These are phyloP conservation scores for Eucalyptus sp. DNA, from an alignment of 345 rosid genomes.

Conservation along the genomic window DNA sequence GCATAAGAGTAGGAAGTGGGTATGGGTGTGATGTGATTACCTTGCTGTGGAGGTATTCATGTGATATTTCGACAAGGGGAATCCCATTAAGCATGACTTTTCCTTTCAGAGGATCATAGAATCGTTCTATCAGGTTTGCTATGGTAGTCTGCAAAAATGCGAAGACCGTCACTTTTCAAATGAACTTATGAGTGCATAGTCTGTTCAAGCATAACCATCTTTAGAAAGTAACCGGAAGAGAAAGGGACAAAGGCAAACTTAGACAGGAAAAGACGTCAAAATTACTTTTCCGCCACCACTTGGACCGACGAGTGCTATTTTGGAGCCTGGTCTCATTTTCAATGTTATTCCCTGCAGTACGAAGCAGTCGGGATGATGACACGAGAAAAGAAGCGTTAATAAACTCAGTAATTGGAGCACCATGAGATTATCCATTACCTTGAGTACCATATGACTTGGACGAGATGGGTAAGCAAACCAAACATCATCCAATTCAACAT, in stretches of 20 bases:
- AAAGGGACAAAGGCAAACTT: background rate
- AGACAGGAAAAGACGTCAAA: background rate
- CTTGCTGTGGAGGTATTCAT: conserved; percentile 71
- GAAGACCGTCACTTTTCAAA: background rate
- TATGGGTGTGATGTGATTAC: conserved; percentile 5
- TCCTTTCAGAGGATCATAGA: conserved; percentile 84
- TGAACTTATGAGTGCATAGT: background rate
- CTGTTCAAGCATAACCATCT: background rate
- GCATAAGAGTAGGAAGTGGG: background rate
- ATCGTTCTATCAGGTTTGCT: conserved; percentile 87
- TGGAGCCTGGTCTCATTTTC: conserved; percentile 74
- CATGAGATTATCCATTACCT: conserved; percentile 26
- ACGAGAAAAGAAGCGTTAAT: background rate
- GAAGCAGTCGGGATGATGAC: background rate
- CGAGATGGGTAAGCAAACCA: conserved; percentile 99
- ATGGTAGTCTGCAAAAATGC: conserved; percentile 69
- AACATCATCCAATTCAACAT: conserved; percentile 74
- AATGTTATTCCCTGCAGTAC: conserved; percentile 66
- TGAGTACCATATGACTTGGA: conserved; percentile 79
- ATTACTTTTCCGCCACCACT: conserved; percentile 97
- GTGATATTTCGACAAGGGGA: conserved; percentile 70
- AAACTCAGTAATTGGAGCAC: background rate
- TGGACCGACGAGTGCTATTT: conserved; percentile 94
- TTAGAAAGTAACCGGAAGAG: background rate
- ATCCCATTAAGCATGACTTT: conserved; percentile 69